These are phyloP conservation scores for Calamus simplicifolius DNA, from an alignment of 176 grass and related monocot species.

Conservation along the genomic window DNA sequence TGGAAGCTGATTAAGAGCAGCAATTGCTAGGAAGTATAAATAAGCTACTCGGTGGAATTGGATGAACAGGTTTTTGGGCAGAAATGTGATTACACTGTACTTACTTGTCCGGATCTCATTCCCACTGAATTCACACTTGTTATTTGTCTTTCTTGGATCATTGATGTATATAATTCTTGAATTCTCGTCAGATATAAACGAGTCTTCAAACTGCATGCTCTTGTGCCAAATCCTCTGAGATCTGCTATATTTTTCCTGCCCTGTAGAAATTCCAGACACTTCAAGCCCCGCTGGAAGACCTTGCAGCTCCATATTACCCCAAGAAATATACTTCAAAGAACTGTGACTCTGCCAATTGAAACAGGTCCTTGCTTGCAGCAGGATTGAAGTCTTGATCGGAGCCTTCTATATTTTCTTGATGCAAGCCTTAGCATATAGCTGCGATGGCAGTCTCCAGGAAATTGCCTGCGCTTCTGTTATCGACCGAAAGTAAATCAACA, in stretches of 20 bases:
- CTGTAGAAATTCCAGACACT: constrained; percentile 33
- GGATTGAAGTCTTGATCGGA: constrained; percentile 37
- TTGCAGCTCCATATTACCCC: constrained; percentile 70
- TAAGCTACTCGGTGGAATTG: constrained; percentile 96
- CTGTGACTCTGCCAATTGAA: constrained; percentile 58
- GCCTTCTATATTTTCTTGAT: constrained; percentile 22
- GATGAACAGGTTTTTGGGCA: constrained; percentile 98
- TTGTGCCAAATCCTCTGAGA: constrained; percentile 53
- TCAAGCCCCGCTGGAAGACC: constrained; percentile 49
- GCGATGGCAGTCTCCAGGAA: not conserved
- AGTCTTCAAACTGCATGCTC: constrained; percentile 61
- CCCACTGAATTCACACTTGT: constrained; percentile 83
- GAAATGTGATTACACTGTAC: constrained; percentile 88
- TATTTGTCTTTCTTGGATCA: constrained; percentile 79
- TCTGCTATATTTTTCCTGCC: constrained; percentile 53
- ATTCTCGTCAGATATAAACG: constrained; percentile 66
- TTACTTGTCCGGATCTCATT: constrained; percentile 99
- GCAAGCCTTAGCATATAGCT: not conserved
- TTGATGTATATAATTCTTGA: constrained; percentile 86
- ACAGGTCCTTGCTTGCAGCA: constrained; percentile 28
- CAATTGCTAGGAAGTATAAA: constrained; percentile 96
- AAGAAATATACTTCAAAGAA: constrained; percentile 50
- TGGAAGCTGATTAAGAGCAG: constrained; percentile 97
- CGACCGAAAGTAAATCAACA: not conserved
- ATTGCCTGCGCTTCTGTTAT: not conserved